These are phyloP conservation scores for Aegilops speltoides DNA, from an alignment of 176 grass and related monocot genomes.

Conservation along the genomic window DNA sequence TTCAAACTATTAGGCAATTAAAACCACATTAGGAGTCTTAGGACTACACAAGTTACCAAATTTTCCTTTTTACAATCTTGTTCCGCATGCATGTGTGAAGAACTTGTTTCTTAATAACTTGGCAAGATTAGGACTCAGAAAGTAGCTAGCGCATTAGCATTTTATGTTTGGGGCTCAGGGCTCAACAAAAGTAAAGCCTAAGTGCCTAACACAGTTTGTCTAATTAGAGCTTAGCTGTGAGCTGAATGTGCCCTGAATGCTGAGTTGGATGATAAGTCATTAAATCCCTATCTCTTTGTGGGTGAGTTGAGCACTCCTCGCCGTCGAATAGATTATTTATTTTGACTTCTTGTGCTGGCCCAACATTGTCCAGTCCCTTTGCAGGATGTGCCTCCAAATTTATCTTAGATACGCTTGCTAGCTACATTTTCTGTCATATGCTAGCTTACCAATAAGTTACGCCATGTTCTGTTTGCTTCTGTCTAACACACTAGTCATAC, in stretches of 20 bases:
- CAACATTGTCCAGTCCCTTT: not conserved
- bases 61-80: not conserved
- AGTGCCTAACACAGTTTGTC: not conserved
- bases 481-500: not conserved
- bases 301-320: not conserved
- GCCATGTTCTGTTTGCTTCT: not conserved
- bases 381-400: not conserved
- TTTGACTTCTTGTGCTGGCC: not conserved
- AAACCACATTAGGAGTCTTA: slow-evolving; percentile 4
- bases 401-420: slow-evolving; percentile 13
- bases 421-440: slow-evolving; percentile 17
- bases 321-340: not conserved
- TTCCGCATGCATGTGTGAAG: not conserved
- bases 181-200: not conserved
- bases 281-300: not conserved
- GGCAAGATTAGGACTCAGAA: not conserved
- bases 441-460: not conserved
- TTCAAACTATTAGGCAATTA: not conserved
- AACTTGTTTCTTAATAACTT: not conserved
- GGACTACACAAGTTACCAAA: not conserved
- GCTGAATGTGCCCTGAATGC: not conserved
- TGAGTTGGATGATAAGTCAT: not conserved
- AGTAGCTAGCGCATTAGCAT: not conserved
- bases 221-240: not conserved
- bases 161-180: not conserved